Conservation (phyloP, 2,329 filamentous ascomycete genomes). For the Calonectria henricotiae region DNA sequence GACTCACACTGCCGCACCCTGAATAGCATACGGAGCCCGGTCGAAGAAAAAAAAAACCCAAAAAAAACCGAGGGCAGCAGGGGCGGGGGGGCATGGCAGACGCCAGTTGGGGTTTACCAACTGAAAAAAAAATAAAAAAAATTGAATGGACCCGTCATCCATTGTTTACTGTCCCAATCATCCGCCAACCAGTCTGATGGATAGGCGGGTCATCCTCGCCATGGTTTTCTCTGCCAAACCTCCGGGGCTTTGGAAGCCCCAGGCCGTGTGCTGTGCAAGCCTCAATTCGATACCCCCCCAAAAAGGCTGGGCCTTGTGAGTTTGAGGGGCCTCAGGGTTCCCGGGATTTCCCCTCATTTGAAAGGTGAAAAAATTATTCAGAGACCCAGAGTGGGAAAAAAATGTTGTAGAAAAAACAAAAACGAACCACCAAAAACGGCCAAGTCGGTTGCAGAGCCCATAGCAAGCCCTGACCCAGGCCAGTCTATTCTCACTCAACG, state of each 20-base stretch:
- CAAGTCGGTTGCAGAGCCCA: constrained; percentile 28
- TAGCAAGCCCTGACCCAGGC: constrained; percentile 24
- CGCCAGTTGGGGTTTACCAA: constrained; percentile 25
- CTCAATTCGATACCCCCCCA: constrained; percentile 42
- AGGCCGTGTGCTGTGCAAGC: constrained; percentile 36
- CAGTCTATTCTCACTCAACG: constrained; percentile 19
- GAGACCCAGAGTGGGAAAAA: constrained; percentile 11
- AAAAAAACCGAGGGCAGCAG: constrained; percentile 30
- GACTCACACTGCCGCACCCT: constrained; percentile 48
- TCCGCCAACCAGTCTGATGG: constrained; percentile 39
- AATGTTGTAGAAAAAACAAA: constrained; percentile 21
- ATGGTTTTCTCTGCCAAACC: constrained; percentile 29
- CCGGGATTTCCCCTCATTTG: constrained; percentile 25
- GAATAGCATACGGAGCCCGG: constrained; percentile 35
- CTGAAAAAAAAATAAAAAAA: constrained; percentile 24
- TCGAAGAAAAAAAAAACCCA: constrained; percentile 24
- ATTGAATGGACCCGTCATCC: constrained; percentile 36
- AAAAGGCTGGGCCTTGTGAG: constrained; percentile 9
- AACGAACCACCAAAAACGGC: constrained; percentile 25
- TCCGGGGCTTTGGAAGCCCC: constrained; percentile 18
- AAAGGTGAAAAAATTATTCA: constrained; percentile 19
- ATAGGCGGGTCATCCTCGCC: constrained; percentile 27
- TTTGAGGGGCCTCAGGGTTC: constrained; percentile 23
- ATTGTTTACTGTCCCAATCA: constrained; percentile 17
- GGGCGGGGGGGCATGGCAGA: constrained; percentile 19